Evolutionary conservation across 179 eudicot species (phyloP), one percentile per base, ranked within the genome.

Genomic region (Spinacia oleracea): DNA sequence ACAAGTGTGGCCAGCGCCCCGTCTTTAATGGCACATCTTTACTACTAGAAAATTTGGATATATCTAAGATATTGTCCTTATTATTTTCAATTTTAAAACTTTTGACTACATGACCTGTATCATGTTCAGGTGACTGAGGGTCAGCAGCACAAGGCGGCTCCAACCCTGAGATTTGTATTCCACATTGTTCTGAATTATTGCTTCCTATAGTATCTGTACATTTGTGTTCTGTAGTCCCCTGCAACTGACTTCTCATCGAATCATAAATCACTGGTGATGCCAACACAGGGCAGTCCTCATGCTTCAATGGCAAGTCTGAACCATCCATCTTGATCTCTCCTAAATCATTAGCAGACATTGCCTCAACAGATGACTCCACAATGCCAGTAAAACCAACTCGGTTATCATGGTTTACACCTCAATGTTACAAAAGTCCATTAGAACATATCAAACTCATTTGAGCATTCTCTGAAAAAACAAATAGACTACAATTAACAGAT

Each of bases 1-100:
- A 83, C 79, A 83, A 80, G 70, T 81, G 81, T 34, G 87, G 78
- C 88, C 88, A 85, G 12, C 83, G 85, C 50, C 83, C 77, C 72
- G 70, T 80, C 58, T 77, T 80, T 9, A 75, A 27, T 46, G 53
- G 65, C 64, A 42, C 79, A 76, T 75, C 83, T 48, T 72, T 60
- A 62, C 29, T 68, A 64, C 65, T 76, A 18, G 81, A 63, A 51
- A 46, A 12, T 27, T 80, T 70, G 56, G 70, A 42, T 25, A 15
- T 42, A 74, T 68, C 84, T 69, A 66, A 48, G 40, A 64, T 64
- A 27, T 58, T 43, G 34, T 56, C 74, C 51, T 75, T 68, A 76
- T 16, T 58, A 59, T 73, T 76, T 68, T 77, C 83, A 16, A 48
- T 31, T 4, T 60, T 70, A 15, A 73, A 63, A 23, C 63, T 74